Evolutionary conservation across 371 early-diverging fungal species (phyloP).

Genomic region (Mucor piriformis): DNA sequence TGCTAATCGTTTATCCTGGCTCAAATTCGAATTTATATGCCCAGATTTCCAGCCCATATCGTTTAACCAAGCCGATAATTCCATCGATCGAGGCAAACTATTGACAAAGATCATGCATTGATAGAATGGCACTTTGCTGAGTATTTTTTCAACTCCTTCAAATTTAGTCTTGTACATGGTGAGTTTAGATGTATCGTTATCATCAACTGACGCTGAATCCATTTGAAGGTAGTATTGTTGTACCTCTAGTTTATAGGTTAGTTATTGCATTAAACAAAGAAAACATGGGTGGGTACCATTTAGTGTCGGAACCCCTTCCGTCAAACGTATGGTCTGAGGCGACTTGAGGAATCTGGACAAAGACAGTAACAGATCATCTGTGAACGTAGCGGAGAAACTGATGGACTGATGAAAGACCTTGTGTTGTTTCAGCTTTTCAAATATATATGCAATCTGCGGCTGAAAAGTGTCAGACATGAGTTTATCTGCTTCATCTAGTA

Average conservation of each 20-base stretch:
- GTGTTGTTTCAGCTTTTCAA: slow-evolving; percentile 23
- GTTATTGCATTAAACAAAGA: background rate
- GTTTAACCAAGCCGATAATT: slow-evolving; percentile 58
- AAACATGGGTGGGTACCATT: slow-evolving; percentile 43
- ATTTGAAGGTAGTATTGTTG: slow-evolving; percentile 56
- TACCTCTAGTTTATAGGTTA: slow-evolving; percentile 47
- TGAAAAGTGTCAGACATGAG: slow-evolving; percentile 64
- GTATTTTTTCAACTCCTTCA: slow-evolving; percentile 46
- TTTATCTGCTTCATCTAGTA: slow-evolving; percentile 97
- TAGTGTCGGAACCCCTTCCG: slow-evolving; percentile 59
- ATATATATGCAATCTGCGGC: slow-evolving; percentile 40
- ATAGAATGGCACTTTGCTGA: slow-evolving; percentile 62
- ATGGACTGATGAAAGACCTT: slow-evolving; percentile 53
- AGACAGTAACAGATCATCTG: slow-evolving; percentile 45
- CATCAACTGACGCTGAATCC: background rate
- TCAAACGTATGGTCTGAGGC: slow-evolving; percentile 59
- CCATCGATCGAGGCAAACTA: slow-evolving; percentile 53
- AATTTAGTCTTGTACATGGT: slow-evolving; percentile 56
- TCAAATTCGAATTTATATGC: slow-evolving; percentile 55
- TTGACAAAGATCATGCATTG: slow-evolving; percentile 72
- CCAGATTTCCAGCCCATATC: slow-evolving; percentile 63
- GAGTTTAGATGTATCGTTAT: too few relatives aligned
- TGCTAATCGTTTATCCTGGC: slow-evolving; percentile 60
- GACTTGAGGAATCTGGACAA: slow-evolving; percentile 46
- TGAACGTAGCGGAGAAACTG: slow-evolving; percentile 69